Base-by-base conservation (phyloP, 2,329 filamentous ascomycete species). In the Uncinocarpus reesii region DNA sequence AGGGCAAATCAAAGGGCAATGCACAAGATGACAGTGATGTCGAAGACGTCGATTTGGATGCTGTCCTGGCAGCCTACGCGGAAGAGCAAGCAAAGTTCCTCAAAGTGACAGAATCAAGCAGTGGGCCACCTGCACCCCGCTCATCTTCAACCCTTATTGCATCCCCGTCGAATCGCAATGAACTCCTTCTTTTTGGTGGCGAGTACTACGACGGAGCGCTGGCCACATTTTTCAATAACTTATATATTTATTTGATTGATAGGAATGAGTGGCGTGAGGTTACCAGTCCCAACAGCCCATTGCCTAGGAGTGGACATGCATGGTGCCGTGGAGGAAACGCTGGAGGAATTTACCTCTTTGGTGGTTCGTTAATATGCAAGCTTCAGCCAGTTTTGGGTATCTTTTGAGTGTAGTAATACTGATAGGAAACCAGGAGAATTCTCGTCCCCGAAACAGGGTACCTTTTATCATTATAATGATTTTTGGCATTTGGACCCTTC, bases 381-480 rank as follows among this genome's bases (percentile, higher is more conserved):
- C 21, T 23, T 36, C 4, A 16, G 7, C n/a, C 32, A 6, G 7
- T 36, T 18, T 36, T 38, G n/a, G n/a, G n/a, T n/a, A 13, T 24
- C 11, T 13, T 23, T 29, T 16, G 20, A 32, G 23, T 29, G 4
- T 7, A 34, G 11, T 42, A 34, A 7, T 32, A 18, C 31, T 48
- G 26, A 48, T 38, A 13, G 10, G 16, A 31, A 46, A 49, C 48
- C n/a, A 69, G 67, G 90, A 52, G 92, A 98, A 68, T 98, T 98
- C 65, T 93, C 86, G 50, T 90, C 84, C 23, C 92, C 92, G 1
- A 96, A 95, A 64, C 92, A 96, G 67, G 92, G 92, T 3, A 96
- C 90, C 0, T 98, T 98, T 61, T 95, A 98, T 65, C 92, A 98
- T 67, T 98, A 98, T 71, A 95, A 94, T 60, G 92, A 96, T 69